Evolutionary conservation across 352 stramenopile genomes (phyloP).

Genomic region (Globisporangium barbulae): DNA sequence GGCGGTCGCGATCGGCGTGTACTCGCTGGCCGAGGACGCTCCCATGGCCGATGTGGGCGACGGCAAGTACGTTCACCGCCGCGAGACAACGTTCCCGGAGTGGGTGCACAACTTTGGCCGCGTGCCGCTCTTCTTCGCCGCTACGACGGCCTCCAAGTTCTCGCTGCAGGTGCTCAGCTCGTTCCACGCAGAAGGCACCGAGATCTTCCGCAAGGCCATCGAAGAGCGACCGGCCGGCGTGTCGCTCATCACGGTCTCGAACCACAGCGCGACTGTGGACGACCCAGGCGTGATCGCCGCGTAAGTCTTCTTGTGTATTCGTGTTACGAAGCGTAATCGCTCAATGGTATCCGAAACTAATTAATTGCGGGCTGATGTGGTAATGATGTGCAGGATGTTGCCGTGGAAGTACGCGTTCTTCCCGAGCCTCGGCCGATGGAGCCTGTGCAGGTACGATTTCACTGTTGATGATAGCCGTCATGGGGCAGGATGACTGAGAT

Average conservation of each 20-base stretch:
- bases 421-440: constrained; percentile 62
- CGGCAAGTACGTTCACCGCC: constrained; percentile 33
- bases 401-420: constrained; percentile 58
- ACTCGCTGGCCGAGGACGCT: constrained; percentile 59
- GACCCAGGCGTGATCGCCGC: constrained; percentile 65
- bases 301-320: constrained; percentile 19
- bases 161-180: constrained; percentile 53
- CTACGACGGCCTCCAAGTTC: constrained; percentile 52
- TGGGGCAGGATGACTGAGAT: neutral
- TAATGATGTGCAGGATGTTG: constrained; percentile 45
- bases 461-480: neutral
- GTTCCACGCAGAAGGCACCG: constrained; percentile 39
- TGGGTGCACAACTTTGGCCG: constrained; percentile 65
- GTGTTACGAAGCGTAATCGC: neutral
- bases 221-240: constrained; percentile 40
- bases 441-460: constrained; percentile 52
- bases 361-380: neutral
- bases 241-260: constrained; percentile 78
- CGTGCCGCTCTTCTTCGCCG: constrained; percentile 41
- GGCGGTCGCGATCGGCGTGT: constrained; percentile 12
- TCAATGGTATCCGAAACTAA: neutral
- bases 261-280: constrained; percentile 83
- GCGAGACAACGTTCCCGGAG: constrained; percentile 46
- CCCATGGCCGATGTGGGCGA: constrained; percentile 52
- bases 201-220: constrained; percentile 42